Conservation (phyloP, 2,329 filamentous ascomycete species). For the Byssoonygena ceratinophila region DNA sequence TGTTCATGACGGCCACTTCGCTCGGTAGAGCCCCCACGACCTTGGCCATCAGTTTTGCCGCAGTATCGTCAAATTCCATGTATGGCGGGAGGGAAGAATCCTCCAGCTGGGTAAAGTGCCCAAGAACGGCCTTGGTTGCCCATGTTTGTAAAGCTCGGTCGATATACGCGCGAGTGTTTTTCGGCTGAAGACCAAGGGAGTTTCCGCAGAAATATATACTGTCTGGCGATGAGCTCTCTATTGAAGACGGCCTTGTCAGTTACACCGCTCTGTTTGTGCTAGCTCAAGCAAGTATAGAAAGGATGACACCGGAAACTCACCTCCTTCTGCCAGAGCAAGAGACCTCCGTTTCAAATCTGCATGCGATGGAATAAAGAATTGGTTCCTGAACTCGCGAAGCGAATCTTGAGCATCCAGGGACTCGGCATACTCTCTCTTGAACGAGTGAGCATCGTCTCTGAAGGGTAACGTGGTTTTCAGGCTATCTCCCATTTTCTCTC, state of each 20-base stretch:
- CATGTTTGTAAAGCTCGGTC: slow-evolving; percentile 68
- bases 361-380: slow-evolving; percentile 70
- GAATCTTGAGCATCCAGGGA: slow-evolving; percentile 51
- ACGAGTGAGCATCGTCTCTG: slow-evolving; percentile 16
- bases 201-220: slow-evolving; percentile 82
- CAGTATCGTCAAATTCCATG: slow-evolving; percentile 67
- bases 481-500: background rate
- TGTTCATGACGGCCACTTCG: slow-evolving; percentile 83
- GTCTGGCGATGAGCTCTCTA: slow-evolving; percentile 24
- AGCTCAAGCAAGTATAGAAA: no score
- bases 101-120: slow-evolving; percentile 62
- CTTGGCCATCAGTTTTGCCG: slow-evolving; percentile 57
- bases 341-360: slow-evolving; percentile 57
- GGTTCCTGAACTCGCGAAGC: slow-evolving; percentile 51
- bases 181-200: slow-evolving; percentile 75
- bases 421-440: slow-evolving; percentile 33
- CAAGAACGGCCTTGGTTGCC: slow-evolving; percentile 72
- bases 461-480: background rate
- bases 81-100: slow-evolving; percentile 61
- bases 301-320: slow-evolving; percentile 14
- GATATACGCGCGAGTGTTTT: slow-evolving; percentile 54
- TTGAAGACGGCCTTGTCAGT: background rate
- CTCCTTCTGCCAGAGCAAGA: slow-evolving; percentile 32
- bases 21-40: slow-evolving; percentile 61
- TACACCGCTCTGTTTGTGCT: no score